Base-by-base conservation (phyloP, 2,329 filamentous ascomycete species). In the Aphanocladium album region DNA sequence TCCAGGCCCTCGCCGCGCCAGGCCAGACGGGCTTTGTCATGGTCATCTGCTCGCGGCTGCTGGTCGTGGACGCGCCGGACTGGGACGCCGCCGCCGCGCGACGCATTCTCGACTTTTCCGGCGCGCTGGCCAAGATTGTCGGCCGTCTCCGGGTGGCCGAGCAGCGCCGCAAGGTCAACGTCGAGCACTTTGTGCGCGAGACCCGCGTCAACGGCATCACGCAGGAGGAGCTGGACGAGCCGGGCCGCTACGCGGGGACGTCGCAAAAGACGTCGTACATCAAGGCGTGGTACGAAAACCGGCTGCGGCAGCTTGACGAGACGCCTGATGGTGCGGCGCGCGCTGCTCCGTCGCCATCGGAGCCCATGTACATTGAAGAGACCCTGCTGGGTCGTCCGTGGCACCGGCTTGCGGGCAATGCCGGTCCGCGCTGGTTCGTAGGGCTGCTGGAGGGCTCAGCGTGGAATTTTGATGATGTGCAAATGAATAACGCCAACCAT, bases 211-310 rank as follows among this genome's bases (percentile, higher is more conserved):
- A 35, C 25, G 62, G 67, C 2, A 25, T 59, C 17, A 63, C 64
- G 16, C 67, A 68, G 39, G 64, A 59, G 27, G 64, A 66, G 39
- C 53, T 62, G 54, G 64, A 61, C 27, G 65, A 65, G 19, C 64
- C 61, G 47, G 57, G 63, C 12, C 62, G 62, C 12, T 64, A 66
- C 21, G 58, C 63, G 21, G 67, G 67, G 16, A 60, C 66, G 3
- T 67, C 58, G n/a, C 63, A 60, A 1, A 65, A 71, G 61, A 67
- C 70, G 16, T 52, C 63, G 5, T 70, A 65, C 65, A 64, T 74
- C n/a, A 71, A 69, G 57, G 63, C 60, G 9, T 75, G 73, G 71
- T 72, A 69, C 57, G 67, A 71, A 46, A 62, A 67, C 3, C 67
- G 67, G 43, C 41, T 69, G 3, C 55, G 66, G 21, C 64, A 65